These are phyloP conservation scores for Limonium bicolor DNA, from an alignment of 148 eudicot species.

Conservation along the genomic window DNA sequence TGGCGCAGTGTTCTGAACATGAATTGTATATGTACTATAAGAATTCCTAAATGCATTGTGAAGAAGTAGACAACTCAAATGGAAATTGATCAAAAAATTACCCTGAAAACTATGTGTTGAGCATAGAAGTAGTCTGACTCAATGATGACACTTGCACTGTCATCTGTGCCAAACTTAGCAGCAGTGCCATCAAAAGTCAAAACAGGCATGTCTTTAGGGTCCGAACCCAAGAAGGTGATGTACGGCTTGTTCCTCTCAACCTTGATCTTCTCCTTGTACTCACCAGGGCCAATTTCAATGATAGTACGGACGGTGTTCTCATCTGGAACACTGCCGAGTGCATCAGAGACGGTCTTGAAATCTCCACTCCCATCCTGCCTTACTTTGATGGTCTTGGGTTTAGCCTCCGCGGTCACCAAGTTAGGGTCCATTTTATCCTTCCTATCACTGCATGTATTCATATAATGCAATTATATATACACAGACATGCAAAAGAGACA, in stretches of 20 bases:
- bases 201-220: constrained; percentile 26
- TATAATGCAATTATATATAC: not conserved
- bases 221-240: constrained; percentile 43
- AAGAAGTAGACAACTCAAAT: not conserved
- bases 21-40: no score
- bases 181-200: constrained; percentile 42
- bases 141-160: constrained; percentile 50
- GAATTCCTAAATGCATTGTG: not conserved
- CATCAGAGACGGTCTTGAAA: constrained; percentile 41
- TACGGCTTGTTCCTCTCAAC: constrained; percentile 30
- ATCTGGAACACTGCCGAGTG: constrained; percentile 29
- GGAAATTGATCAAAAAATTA: no score
- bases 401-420: constrained; percentile 29
- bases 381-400: constrained; percentile 20
- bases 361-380: constrained; percentile 33
- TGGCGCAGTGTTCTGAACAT: constrained; percentile 50
- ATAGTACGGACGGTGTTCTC: constrained; percentile 31
- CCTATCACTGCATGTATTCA: constrained; percentile 3
- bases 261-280: constrained; percentile 41
- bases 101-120: constrained; percentile 36
- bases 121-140: constrained; percentile 47
- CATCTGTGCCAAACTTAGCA: constrained; percentile 34
- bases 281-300: constrained; percentile 41
- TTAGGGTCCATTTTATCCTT: constrained; percentile 19
- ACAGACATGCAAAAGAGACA: no score